These are phyloP conservation scores for Talaromyces sp. DNA, from an alignment of 2,329 filamentous ascomycete species.

Conservation along the genomic window DNA sequence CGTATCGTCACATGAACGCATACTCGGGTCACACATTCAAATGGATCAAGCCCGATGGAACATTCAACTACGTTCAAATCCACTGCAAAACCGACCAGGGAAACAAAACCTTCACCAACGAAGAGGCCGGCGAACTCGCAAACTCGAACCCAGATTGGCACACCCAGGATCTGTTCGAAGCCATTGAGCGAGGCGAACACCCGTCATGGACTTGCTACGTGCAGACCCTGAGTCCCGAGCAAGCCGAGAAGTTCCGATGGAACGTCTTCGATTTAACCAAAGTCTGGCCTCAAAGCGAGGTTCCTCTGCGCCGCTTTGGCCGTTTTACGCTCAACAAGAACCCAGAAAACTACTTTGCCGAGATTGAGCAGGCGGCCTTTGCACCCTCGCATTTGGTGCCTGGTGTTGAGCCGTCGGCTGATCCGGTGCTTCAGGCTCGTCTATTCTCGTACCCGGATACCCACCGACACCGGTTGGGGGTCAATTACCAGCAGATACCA, in stretches of 20 bases:
- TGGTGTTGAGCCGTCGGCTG: slow-evolving; percentile 63
- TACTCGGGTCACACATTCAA: slow-evolving; percentile 65
- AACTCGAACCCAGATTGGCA: slow-evolving; percentile 58
- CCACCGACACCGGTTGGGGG: slow-evolving; percentile 58
- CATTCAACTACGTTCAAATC: slow-evolving; percentile 62
- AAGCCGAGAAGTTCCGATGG: slow-evolving; percentile 57
- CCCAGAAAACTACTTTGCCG: slow-evolving; percentile 62
- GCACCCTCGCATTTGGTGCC: slow-evolving; percentile 62
- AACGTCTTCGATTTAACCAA: slow-evolving; percentile 67
- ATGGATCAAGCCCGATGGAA: slow-evolving; percentile 60
- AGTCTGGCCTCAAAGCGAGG: slow-evolving; percentile 60
- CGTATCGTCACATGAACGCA: slow-evolving; percentile 62
- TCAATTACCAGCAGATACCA: slow-evolving; percentile 61
- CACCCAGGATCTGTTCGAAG: slow-evolving; percentile 59
- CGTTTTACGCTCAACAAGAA: slow-evolving; percentile 62
- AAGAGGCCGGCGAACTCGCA: slow-evolving; percentile 52
- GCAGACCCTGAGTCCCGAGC: slow-evolving; percentile 58
- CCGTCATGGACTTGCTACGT: slow-evolving; percentile 61
- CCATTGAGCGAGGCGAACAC: slow-evolving; percentile 57
- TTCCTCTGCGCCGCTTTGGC: slow-evolving; percentile 58
- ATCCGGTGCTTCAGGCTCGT: slow-evolving; percentile 64
- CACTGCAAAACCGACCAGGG: slow-evolving; percentile 62
- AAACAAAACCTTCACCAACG: slow-evolving; percentile 54
- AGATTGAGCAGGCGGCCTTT: slow-evolving; percentile 68
- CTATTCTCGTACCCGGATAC: slow-evolving; percentile 68